Conservation (phyloP, 179 eudicot species). For the Silene noctiflora region DNA sequence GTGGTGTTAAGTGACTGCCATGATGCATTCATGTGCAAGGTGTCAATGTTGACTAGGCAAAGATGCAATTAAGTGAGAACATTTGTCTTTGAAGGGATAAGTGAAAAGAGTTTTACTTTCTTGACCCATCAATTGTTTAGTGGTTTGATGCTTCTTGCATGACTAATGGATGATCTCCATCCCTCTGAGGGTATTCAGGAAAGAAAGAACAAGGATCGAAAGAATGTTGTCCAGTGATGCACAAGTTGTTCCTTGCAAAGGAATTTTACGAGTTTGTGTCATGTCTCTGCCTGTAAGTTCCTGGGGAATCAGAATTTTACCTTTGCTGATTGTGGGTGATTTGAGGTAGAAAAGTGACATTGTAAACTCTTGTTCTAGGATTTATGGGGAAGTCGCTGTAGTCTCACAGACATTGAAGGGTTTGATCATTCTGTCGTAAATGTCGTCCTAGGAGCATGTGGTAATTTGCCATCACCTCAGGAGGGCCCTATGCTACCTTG, state of each 20-base stretch:
- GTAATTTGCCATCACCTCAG: conserved; percentile 47
- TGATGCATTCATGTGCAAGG: not conserved
- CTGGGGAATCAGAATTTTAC: not conserved
- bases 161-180: not conserved
- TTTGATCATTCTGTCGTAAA: conserved; percentile 74
- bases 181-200: conserved; percentile 42
- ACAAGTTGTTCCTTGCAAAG: conserved; percentile 70
- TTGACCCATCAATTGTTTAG: not conserved
- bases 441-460: conserved; percentile 68
- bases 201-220: conserved; percentile 66
- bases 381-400: conserved; percentile 77
- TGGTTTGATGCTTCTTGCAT: not conserved
- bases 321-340: not conserved
- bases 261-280: conserved; percentile 69
- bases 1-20: not conserved
- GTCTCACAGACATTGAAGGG: conserved; percentile 69
- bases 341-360: conserved; percentile 16
- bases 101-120: not conserved
- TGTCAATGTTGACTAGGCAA: not conserved
- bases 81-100: not conserved
- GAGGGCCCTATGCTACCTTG: conserved; percentile 62
- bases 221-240: conserved; percentile 55
- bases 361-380: conserved; percentile 43
- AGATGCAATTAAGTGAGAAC: not conserved
- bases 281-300: conserved; percentile 82